phyloP scores from a whole-genome alignment of 371 early-diverging fungal genomes.

The Mortierella sp. region DNA sequence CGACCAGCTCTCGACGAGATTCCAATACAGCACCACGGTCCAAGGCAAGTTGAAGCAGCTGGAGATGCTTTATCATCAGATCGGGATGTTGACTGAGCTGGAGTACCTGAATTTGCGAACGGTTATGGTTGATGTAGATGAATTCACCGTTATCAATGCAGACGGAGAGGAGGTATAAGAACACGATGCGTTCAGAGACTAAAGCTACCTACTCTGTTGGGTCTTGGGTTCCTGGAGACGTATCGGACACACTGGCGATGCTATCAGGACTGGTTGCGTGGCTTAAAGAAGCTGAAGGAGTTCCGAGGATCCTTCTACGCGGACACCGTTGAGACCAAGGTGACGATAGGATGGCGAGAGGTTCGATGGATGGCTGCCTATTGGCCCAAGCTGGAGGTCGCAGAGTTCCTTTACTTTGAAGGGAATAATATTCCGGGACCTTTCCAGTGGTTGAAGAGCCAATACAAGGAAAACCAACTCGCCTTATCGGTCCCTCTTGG shows the following conservation, averaged over 20 bases:
- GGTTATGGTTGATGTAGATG: neutral
- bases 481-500: too few species aligned
- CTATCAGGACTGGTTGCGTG: neutral
- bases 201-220: neutral
- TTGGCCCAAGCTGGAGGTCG: neutral
- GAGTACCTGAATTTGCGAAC: neutral
- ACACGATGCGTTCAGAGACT: too few species aligned
- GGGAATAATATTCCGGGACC: neutral
- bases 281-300: neutral
- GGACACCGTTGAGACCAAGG: neutral
- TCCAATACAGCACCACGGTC: too few species aligned
- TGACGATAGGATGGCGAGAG: neutral
- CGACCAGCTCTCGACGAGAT: too few species aligned
- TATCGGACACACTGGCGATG: too few species aligned
- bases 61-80: neutral
- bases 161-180: too few species aligned
- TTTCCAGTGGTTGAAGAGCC: neutral
- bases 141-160: too few species aligned
- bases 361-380: too few species aligned
- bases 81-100: neutral
- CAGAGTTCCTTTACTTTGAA: neutral
- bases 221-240: neutral
- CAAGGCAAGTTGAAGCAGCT: neutral
- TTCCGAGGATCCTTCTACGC: neutral
- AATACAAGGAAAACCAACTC: neutral